Conservation (phyloP, 768 basidiomycete species). For the Wakefieldia striispora region DNA sequence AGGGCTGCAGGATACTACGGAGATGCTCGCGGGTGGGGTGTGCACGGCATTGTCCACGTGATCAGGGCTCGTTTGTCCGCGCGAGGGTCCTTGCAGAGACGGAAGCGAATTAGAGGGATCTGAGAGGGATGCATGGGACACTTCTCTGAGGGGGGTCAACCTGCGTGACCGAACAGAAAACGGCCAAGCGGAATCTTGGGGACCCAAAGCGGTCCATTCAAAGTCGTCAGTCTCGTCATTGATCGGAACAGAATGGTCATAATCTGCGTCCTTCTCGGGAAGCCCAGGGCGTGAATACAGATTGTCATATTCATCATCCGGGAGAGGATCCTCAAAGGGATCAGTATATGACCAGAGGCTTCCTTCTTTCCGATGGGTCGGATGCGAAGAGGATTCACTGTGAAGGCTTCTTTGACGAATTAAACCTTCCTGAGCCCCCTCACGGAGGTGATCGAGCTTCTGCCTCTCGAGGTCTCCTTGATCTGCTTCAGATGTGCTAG, state of each 20-base stretch:
- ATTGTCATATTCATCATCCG: conserved; percentile 17
- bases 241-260: conserved; percentile 12
- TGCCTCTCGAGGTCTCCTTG: conserved; percentile 21
- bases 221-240: conserved; percentile 9
- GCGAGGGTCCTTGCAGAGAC: conserved; percentile 23
- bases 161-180: conserved; percentile 23
- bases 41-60: conserved; percentile 25
- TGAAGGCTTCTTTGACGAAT: conserved; percentile 19
- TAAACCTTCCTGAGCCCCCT: conserved; percentile 16
- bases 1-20: conserved; percentile 24
- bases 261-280: conserved; percentile 21
- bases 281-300: conserved; percentile 8
- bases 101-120: conserved; percentile 25
- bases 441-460: conserved; percentile 12
- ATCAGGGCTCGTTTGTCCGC: conserved; percentile 24
- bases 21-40: conserved; percentile 7
- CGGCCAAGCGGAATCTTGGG: conserved; percentile 10
- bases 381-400: conserved; percentile 5
- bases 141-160: conserved; percentile 36
- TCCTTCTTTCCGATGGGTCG: conserved; percentile 11
- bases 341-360: conserved; percentile 43
- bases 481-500: conserved; percentile 22
- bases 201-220: conserved; percentile 14
- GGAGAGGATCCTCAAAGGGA: conserved; percentile 37
- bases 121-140: conserved; percentile 22